Conservation (phyloP, 371 early-diverging fungal species). For the Sporodiniella umbellata region DNA sequence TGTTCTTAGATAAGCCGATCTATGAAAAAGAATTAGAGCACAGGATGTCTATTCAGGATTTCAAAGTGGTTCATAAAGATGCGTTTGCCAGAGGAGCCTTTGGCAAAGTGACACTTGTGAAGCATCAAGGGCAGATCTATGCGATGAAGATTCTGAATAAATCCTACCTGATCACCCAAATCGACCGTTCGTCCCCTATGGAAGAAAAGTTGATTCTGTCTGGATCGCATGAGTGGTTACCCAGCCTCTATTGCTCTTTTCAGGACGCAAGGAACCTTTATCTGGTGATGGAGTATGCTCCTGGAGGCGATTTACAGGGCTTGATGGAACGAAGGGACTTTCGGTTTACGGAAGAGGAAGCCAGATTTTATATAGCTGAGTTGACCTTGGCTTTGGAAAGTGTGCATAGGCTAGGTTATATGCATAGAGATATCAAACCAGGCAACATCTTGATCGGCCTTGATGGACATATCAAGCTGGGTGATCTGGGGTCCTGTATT, state of each 20-base stretch:
- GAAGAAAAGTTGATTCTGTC: constrained; percentile 87
- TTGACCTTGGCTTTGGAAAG: constrained; percentile 87
- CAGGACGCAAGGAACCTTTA: constrained; percentile 88
- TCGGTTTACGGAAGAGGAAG: constrained; percentile 81
- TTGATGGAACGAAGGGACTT: constrained; percentile 82
- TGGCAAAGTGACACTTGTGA: constrained; percentile 51
- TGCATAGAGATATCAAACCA: constrained; percentile 91
- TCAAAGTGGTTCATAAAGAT: constrained; percentile 17
- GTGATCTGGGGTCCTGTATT: constrained; percentile 88
- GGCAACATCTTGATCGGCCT: constrained; percentile 78
- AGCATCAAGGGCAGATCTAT: constrained; percentile 67
- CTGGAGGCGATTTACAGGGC: constrained; percentile 95
- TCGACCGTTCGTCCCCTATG: constrained; percentile 87
- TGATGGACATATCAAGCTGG: constrained; percentile 81
- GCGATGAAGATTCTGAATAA: constrained; percentile 97
- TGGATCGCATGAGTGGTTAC: constrained; percentile 78
- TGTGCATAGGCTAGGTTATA: constrained; percentile 91
- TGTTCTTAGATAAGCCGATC: constrained; percentile 17
- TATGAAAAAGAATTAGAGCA: constrained; percentile 6
- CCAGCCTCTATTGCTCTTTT: constrained; percentile 82
- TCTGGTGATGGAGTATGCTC: constrained; percentile 95
- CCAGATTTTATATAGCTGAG: constrained; percentile 95
- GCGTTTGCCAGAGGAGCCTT: constrained; percentile 21
- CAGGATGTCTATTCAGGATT: constrained; percentile 19
- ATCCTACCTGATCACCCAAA: constrained; percentile 75